Evolutionary conservation across 768 basidiomycete genomes (phyloP).

Genomic region (Tylopilus vinaceipallidus): DNA sequence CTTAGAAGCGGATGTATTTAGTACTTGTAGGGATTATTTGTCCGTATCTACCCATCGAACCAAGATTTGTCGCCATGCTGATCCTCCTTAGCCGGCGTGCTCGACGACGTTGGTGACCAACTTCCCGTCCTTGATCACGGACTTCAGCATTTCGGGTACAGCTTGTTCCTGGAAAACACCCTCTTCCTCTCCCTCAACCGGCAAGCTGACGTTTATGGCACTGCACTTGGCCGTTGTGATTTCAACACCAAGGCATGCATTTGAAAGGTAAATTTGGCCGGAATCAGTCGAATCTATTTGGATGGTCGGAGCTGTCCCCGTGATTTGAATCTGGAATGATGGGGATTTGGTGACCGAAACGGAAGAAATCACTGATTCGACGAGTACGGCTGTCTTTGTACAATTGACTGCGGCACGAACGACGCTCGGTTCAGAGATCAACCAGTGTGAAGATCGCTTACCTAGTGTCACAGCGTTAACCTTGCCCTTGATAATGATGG

Average conservation of each 20-base stretch:
- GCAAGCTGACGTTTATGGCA: slow-evolving; percentile 86
- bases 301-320: slow-evolving; percentile 86
- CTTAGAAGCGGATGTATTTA: not conserved
- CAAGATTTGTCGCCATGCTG: not conserved
- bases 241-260: slow-evolving; percentile 73
- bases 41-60: not conserved
- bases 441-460: slow-evolving; percentile 30
- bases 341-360: slow-evolving; percentile 88
- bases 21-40: no score
- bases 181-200: slow-evolving; percentile 85
- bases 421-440: slow-evolving; percentile 2
- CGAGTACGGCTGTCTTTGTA: slow-evolving; percentile 79
- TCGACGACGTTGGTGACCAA: slow-evolving; percentile 88
- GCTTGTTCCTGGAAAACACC: slow-evolving; percentile 88
- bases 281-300: slow-evolving; percentile 94
- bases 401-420: slow-evolving; percentile 65
- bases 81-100: slow-evolving; percentile 55
- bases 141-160: slow-evolving; percentile 95
- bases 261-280: slow-evolving; percentile 91
- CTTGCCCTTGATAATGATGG: slow-evolving; percentile 86
- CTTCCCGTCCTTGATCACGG: slow-evolving; percentile 75
- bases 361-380: slow-evolving; percentile 91
- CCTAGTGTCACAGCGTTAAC: slow-evolving; percentile 91
- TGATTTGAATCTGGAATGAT: slow-evolving; percentile 91
- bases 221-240: slow-evolving; percentile 95